phyloP scores from a whole-genome alignment of 202 grass and related monocot genomes.

The Dendrocalamus latiflorus region DNA sequence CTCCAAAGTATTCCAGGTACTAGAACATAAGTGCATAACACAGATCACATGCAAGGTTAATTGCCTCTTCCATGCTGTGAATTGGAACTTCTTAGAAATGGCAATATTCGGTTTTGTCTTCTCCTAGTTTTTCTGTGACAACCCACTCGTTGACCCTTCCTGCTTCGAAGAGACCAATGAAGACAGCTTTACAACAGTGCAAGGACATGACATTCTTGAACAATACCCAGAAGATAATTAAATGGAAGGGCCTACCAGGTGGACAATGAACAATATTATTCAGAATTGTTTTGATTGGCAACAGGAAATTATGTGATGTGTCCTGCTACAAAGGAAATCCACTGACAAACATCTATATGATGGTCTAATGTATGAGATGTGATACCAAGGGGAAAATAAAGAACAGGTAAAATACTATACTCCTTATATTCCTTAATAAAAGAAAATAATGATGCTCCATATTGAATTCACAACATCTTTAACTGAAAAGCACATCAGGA shows the following conservation, averaged over 20 bases:
- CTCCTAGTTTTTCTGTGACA: slow-evolving; percentile 37
- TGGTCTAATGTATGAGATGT: neutral
- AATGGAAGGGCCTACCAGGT: slow-evolving; percentile 31
- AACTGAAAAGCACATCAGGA: neutral
- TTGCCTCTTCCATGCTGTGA: slow-evolving; percentile 32
- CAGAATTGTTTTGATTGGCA: slow-evolving; percentile 7
- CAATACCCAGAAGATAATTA: slow-evolving; percentile 33
- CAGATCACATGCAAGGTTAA: slow-evolving; percentile 5
- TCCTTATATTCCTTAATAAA: neutral
- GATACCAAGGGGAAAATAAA: neutral
- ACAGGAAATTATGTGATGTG: slow-evolving; percentile 12
- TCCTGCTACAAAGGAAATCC: neutral
- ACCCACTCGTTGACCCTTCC: slow-evolving; percentile 40
- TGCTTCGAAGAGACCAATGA: slow-evolving; percentile 40
- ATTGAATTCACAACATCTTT: neutral
- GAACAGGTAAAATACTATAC: neutral
- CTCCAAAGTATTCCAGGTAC: neutral
- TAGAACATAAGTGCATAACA: neutral
- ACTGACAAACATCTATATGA: slow-evolving; percentile 6
- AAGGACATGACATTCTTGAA: slow-evolving; percentile 42
- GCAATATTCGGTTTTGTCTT: slow-evolving; percentile 8
- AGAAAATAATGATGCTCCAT: neutral
- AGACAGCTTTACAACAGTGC: slow-evolving; percentile 26
- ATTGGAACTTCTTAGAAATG: slow-evolving; percentile 25
- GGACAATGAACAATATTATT: neutral